Evolutionary conservation across 2,329 filamentous ascomycete species (phyloP), one percentile per base, ranked within the genome.

Genomic region (Penicillium rolfsii): DNA sequence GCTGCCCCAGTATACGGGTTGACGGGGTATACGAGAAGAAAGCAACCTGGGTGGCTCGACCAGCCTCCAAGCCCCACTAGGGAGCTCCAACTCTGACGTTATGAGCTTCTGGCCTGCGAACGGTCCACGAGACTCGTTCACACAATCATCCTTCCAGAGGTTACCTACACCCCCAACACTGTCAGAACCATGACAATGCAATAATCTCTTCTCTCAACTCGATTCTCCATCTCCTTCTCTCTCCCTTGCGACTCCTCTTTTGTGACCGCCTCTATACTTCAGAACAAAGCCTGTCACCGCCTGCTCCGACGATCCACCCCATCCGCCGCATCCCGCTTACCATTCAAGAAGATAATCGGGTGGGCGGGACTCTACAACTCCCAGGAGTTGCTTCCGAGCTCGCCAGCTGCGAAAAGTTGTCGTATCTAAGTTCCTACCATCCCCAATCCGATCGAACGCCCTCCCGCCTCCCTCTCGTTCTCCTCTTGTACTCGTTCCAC

Each of bases 311-410:
- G 55, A 58, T 43, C 40, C 35, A 22, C 28, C 16, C 50, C 60
- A 62, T 62, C 60, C 60, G 60, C 60, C 60, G n/a, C 41, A 36
- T 62, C 52, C 60, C 56, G 60, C 57, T 24, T 6, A 59, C 24
- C 35, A 40, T 11, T 22, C 19, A 24, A 28, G 36, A 41, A 41
- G 38, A 33, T 36, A 54, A 24, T 16, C 26, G 11, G 24, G 36
- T 43, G 38, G 11, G 16, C 28, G 30, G 36, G 38, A 12, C 38
- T 54, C 40, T 28, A 26, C 36, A 19, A 19, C 52, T 54, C 38
- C 26, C 36, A 33, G 38, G 52, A 54, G 52, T 43, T 54, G 52
- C 36, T 43, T 19, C 16, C 16, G 12, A 54, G 52, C 36, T 26
- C 52, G 19, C 52, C 38, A 45, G 26, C 22, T 41, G 6, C 14